Conservation (phyloP, 108 stramenopile genomes). For the Nannochloropsis salina region DNA sequence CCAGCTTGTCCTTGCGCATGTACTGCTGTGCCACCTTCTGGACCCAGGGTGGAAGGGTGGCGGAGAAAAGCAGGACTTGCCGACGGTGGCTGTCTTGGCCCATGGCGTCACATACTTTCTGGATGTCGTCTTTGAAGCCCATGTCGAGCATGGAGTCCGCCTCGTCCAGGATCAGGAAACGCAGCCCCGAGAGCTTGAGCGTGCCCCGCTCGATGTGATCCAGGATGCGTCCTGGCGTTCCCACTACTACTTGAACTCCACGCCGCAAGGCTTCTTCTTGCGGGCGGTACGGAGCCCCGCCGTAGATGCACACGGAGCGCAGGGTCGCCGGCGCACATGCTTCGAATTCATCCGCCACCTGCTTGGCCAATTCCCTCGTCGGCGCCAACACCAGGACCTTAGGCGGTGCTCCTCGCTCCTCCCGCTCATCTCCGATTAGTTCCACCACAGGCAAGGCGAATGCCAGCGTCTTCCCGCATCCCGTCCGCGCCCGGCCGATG, state of each 20-base stretch:
- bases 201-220: conserved; percentile 92
- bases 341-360: conserved; percentile 84
- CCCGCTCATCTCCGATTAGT: conserved; percentile 25
- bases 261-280: conserved; percentile 65
- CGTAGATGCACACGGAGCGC: conserved; percentile 78
- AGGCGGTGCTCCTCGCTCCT: conserved; percentile 67
- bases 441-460: conserved; percentile 89
- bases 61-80: conserved; percentile 93
- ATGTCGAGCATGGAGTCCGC: conserved; percentile 99
- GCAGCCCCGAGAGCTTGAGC: conserved; percentile 61
- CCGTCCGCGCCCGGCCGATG: conserved; percentile 92
- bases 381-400: conserved; percentile 91
- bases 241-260: conserved; percentile 93
- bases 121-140: conserved; percentile 98
- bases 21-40: conserved; percentile 76
- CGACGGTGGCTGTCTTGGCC: conserved; percentile 59
- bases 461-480: conserved; percentile 98
- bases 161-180: conserved; percentile 85
- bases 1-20: conserved; percentile 65
- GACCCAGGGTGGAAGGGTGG: conserved; percentile 96
- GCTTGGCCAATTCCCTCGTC: conserved; percentile 95
- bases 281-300: conserved; percentile 84
- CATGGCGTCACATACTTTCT: conserved; percentile 75
- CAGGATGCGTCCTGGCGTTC: conserved; percentile 94
- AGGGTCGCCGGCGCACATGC: conserved; percentile 63